Conservation (phyloP, 2,329 filamentous ascomycete species). For the Fusarium coicis region DNA sequence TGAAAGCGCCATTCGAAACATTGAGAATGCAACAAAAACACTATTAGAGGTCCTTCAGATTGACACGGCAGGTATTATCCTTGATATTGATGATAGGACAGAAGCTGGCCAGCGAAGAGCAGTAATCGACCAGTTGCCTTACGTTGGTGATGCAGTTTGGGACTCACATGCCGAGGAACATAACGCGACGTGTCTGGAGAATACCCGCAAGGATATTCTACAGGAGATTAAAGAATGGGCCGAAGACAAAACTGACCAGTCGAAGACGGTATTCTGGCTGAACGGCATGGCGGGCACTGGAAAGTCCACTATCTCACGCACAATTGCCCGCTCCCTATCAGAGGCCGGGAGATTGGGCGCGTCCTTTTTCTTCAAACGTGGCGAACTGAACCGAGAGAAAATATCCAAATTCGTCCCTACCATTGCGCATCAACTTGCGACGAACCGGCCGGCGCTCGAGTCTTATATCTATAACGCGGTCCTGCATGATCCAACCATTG, state of each 20-base stretch:
- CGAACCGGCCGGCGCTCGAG: accelerated
- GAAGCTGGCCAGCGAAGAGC: background rate
- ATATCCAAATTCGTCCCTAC: background rate
- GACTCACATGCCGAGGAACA: background rate
- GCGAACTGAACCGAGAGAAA: slow-evolving; percentile 19
- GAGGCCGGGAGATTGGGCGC: slow-evolving; percentile 35
- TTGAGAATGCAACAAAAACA: background rate
- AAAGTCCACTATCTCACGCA: slow-evolving; percentile 46
- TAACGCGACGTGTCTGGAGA: background rate
- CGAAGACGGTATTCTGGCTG: background rate
- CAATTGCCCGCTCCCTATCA: slow-evolving; percentile 46
- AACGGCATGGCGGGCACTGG: background rate
- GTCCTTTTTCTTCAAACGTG: slow-evolving; percentile 58
- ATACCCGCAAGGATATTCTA: background rate
- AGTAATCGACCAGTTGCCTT: background rate
- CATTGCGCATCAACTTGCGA: background rate
- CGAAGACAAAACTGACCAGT: accelerated
- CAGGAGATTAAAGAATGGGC: accelerated
- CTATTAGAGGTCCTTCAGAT: background rate
- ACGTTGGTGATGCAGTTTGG: background rate
- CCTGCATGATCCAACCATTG: accelerated
- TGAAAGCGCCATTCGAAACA: background rate
- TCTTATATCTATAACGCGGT: accelerated
- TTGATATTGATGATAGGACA: background rate
- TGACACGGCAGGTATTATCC: background rate